phyloP scores from a whole-genome alignment of 192 early-diverging fungal genomes.

The Coemansia sp. region DNA sequence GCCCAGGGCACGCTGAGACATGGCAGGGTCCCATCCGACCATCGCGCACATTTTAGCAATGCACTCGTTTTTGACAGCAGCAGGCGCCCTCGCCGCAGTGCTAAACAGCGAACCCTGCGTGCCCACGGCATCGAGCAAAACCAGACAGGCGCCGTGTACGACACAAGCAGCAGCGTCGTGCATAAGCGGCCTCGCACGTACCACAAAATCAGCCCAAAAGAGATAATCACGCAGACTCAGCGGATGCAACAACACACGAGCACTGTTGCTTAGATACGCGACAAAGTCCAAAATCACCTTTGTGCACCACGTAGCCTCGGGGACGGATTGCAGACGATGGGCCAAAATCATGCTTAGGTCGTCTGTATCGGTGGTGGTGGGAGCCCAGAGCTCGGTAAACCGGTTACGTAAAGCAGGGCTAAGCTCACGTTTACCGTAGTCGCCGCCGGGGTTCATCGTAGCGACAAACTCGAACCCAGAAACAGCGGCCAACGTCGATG shows the following conservation, averaged over 20 bases:
- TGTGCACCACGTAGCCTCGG: conserved; percentile 50
- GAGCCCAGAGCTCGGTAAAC: conserved; percentile 98
- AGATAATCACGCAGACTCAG: conserved; percentile 90
- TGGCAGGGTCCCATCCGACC: conserved; percentile 18
- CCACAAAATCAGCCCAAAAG: conserved; percentile 88
- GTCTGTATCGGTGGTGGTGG: conserved; percentile 71
- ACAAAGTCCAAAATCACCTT: conserved; percentile 78
- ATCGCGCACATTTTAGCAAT: conserved; percentile 52
- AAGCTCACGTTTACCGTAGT: conserved; percentile 98
- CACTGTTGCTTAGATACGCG: conserved; percentile 61
- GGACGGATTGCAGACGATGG: conserved; percentile 51
- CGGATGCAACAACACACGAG: conserved; percentile 33
- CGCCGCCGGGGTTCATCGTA: conserved; percentile 99
- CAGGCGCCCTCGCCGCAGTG: conserved; percentile 11
- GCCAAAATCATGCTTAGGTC: conserved; percentile 73
- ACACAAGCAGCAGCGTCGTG: conserved; percentile 56
- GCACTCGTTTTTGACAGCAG: conserved; percentile 36
- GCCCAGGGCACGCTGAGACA: conserved; percentile 18
- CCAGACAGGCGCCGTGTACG: conserved; percentile 87
- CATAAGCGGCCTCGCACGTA: conserved; percentile 53
- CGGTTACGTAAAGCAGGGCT: conserved; percentile 96
- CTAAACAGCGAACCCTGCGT: conserved; percentile 62
- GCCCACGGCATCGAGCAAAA: conserved; percentile 88
- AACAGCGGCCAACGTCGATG: conserved; percentile 60
- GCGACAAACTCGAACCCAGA: conserved; percentile 88